Percentiles rank a stretch among this genome's conserved stretches.
Conservation (phyloP, 1,139 yeast species). For the Magnusiomyces tetraspermus region DNA sequence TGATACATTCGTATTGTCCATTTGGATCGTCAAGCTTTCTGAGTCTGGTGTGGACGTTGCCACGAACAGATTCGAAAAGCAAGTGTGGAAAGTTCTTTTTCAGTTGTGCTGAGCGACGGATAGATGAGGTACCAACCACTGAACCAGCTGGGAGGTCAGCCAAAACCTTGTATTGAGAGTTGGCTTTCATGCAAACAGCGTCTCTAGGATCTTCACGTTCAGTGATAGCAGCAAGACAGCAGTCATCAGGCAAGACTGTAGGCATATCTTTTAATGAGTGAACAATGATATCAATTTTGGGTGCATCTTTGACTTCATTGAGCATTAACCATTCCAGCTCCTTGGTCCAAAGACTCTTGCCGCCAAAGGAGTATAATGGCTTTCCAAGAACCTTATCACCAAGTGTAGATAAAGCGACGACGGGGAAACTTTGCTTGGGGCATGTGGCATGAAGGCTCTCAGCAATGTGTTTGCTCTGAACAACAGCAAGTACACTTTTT, state of each 20-base stretch:
- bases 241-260: conserved; percentile 79
- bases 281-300: conserved; percentile 76
- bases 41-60: conserved; percentile 77
- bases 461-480: conserved; percentile 72
- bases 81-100: conserved; percentile 50
- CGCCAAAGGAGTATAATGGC: conserved; percentile 91
- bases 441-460: conserved; percentile 40
- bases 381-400: conserved; percentile 82
- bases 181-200: conserved; percentile 72
- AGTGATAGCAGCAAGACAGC: conserved; percentile 79
- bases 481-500: conserved; percentile 75
- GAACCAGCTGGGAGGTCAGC: conserved; percentile 75
- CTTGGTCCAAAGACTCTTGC: conserved; percentile 92
- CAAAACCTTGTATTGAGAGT: conserved; percentile 53
- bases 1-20: conserved; percentile 63
- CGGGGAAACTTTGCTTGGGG: conserved; percentile 57
- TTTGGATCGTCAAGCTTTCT: conserved; percentile 63
- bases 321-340: conserved; percentile 76
- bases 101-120: conserved; percentile 79
- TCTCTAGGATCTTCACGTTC: conserved; percentile 88
- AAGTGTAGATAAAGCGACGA: conserved; percentile 71
- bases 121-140: conserved; percentile 88
- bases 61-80: conserved; percentile 71
- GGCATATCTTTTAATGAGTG: conserved; percentile 96
- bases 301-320: conserved; percentile 51